Base-by-base conservation (phyloP, 371 early-diverging fungal genomes). In the Mucor circinelloides region DNA sequence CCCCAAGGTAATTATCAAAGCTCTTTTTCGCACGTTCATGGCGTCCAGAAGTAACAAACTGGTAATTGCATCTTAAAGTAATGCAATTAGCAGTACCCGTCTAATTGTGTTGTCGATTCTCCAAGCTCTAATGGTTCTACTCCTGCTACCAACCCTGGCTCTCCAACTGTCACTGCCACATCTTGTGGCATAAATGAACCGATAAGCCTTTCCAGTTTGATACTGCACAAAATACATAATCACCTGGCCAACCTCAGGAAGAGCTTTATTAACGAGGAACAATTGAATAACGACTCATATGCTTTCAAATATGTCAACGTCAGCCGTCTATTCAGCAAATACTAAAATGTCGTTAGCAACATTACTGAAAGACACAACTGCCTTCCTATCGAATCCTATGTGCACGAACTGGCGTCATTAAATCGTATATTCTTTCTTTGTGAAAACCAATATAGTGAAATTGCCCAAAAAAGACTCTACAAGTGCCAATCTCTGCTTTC, bases 371-470 rank as follows among this genome's bases (percentile, higher is more conserved):
- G 50, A 36, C 63, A 68, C 40, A 30, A 63, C 19, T 30, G 21
- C 63, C 62, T 63, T 28, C 63, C 63, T 13, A 58, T 62, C 27
- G 63, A 68, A 68, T 68, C 63, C 17, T 63, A 68, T 50, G 48
- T 58, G 27, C 68, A 68, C 36, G 63, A 58, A n/a, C 23, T 68
- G 34, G 62, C 67, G 28, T 42, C 67, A 4, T 21, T 31, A 12
- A 67, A 57, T 21, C 69, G 66, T 36, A 67, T 46, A 58, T 68
- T 46, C 32, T 71, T 25, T 32, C 64, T 73, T n/a, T 62, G 62
- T 58, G 63, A 71, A 48, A 21, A 71, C 36, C 73, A 77, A 42
- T 73, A 73, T 28, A 71, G 71, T 50, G n/a, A 64, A 0, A 68
- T 77, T 44, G 71, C 71, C 25, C 62, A 42, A 59, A 69, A 57